phyloP scores from a whole-genome alignment of 306 rosid genomes.

The Echinosophora koreensis region DNA sequence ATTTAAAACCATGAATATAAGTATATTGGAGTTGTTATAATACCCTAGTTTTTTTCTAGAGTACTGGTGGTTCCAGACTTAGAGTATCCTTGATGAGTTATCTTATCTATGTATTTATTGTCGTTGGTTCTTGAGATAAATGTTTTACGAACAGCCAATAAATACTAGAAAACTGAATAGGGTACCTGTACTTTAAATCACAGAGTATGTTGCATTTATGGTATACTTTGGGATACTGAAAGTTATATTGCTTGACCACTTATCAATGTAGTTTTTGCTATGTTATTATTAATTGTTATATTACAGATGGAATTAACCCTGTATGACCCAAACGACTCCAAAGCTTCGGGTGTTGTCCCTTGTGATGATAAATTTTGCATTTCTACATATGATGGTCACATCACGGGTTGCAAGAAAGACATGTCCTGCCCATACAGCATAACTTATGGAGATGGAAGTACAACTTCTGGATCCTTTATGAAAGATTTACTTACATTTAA shows the following conservation, averaged over 20 bases:
- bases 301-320: slow-evolving; percentile 74
- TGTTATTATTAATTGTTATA: slow-evolving; percentile 45
- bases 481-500: slow-evolving; percentile 70
- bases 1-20: background rate
- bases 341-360: slow-evolving; percentile 59
- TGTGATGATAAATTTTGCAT: slow-evolving; percentile 79
- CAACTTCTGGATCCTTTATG: slow-evolving; percentile 76
- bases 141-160: slow-evolving; percentile 2
- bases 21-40: background rate
- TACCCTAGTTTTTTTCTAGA: background rate
- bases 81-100: background rate
- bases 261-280: slow-evolving; percentile 37
- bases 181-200: background rate
- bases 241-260: slow-evolving; percentile 35
- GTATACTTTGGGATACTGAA: slow-evolving; percentile 2
- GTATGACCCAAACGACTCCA: slow-evolving; percentile 66
- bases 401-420: slow-evolving; percentile 65
- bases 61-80: background rate
- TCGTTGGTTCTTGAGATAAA: background rate
- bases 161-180: background rate
- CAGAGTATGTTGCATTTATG: slow-evolving; percentile 15
- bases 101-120: background rate
- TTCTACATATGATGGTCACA: slow-evolving; percentile 56
- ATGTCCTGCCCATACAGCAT: slow-evolving; percentile 69
- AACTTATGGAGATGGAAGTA: slow-evolving; percentile 89